Evolutionary conservation across 768 basidiomycete species (phyloP), one percentile per base, ranked within the genome.

Genomic region (Lactifluus volemus): DNA sequence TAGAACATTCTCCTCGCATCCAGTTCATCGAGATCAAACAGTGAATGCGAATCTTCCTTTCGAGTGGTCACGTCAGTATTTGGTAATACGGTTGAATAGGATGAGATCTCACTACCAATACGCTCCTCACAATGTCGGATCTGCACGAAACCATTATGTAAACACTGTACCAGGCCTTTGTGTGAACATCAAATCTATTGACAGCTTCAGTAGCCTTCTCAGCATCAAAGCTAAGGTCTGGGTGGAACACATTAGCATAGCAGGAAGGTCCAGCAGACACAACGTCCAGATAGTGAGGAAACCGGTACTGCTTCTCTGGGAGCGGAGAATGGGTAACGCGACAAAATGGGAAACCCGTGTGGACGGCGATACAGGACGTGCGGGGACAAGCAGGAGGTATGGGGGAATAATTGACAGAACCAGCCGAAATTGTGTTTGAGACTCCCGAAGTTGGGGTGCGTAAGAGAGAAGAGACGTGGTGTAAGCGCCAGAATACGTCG

Each of bases 271-370:
- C 89, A n/a, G 86, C 82, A 11, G 87, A 76, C 3, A 81, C 81
- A 63, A 83, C 76, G 4, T 82, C 73, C 1, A 87, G 74, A 64
- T 85, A 81, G 64, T 78, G 78, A 7, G 84, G 85, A 21, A 84
- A 77, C 21, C 82, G 73, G 44, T 93, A 91, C 65, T 89, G 86
- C 68, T 92, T 92, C 70, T 91, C 89, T 0, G 92, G 92, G 8
- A 94, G 77, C 0, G 89, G 87, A 0, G 92, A 90, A 2, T 93
- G 76, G 4, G 84, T 84, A 95, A 77, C 53, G 85, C 78, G 30
- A 86, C 83, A 67, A 95, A 95, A 60, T 93, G 88, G 4, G 90
- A 91, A 74, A 89, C 94, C 6, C 92, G 84, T 10, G 41, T 86
- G 78, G 39, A 93, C 91, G 0, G 86, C 91, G 61, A 92, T 81